Percentiles rank a stretch among this genome's conserved stretches.
These are phyloP conservation scores for Crassisporium funariophilum DNA, from an alignment of 768 basidiomycete species.

Conservation along the genomic window DNA sequence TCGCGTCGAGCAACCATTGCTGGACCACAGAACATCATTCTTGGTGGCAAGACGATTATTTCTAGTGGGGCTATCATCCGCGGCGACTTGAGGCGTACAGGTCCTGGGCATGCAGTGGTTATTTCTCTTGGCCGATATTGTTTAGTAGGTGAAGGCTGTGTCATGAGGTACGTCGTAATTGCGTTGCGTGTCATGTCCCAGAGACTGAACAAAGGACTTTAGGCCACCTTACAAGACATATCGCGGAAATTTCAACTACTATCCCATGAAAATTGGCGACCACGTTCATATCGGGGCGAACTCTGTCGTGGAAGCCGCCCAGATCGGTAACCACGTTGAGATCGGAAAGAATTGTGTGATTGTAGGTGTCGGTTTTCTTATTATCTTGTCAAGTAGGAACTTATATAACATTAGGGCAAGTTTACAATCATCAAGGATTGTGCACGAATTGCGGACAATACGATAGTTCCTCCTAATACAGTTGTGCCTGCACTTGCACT, in stretches of 20 bases:
- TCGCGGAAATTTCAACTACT: conserved; percentile 92
- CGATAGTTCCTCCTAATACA: conserved; percentile 88
- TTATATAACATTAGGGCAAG: conserved; percentile 66
- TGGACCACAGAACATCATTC: conserved; percentile 94
- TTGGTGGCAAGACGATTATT: conserved; percentile 97
- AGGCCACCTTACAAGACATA: conserved; percentile 91
- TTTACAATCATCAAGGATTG: conserved; percentile 98
- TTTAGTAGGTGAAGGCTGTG: conserved; percentile 83
- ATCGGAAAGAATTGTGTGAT: conserved; percentile 97
- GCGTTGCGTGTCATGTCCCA: background rate
- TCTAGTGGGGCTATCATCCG: conserved; percentile 88
- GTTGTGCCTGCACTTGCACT: conserved; percentile 87
- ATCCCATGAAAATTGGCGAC: conserved; percentile 97
- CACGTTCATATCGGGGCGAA: conserved; percentile 93
- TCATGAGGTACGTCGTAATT: conserved; percentile 64
- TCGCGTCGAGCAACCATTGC: conserved; percentile 89
- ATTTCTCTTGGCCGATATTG: conserved; percentile 94
- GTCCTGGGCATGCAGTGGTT: conserved; percentile 90
- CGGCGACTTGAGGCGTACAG: conserved; percentile 88
- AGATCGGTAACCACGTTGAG: conserved; percentile 90
- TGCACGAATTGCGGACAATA: conserved; percentile 85
- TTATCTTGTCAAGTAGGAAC: background rate
- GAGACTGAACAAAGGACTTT: conserved; percentile 1
- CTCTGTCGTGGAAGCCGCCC: conserved; percentile 90
- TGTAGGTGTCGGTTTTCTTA: conserved; percentile 46